These are phyloP conservation scores for Pseudogymnoascus sp. DNA, from an alignment of 2,329 filamentous ascomycete species.

Conservation along the genomic window DNA sequence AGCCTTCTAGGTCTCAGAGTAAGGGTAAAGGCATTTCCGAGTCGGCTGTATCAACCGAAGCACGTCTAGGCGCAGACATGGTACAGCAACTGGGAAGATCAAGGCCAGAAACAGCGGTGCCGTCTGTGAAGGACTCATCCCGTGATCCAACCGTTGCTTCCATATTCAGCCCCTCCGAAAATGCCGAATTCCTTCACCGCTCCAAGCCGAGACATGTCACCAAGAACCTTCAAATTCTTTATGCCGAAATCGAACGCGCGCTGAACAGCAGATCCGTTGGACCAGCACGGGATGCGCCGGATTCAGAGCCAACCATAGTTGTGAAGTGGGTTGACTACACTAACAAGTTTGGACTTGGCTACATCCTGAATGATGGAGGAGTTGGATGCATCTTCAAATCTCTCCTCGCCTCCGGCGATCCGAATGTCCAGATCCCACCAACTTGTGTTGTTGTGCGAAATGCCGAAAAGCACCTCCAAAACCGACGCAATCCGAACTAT, in stretches of 20 bases:
- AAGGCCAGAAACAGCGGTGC: background rate
- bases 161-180: constrained; percentile 49
- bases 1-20: constrained; percentile 15
- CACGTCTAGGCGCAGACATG: constrained; percentile 25
- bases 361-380: constrained; percentile 74
- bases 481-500: constrained; percentile 49
- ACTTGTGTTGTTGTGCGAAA: constrained; percentile 65
- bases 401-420: constrained; percentile 41
- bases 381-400: constrained; percentile 62
- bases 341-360: constrained; percentile 77
- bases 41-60: background rate
- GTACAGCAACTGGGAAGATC: constrained; percentile 17
- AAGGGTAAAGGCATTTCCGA: background rate
- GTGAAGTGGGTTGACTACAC: constrained; percentile 86
- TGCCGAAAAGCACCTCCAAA: constrained; percentile 62
- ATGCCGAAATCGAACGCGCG: constrained; percentile 53
- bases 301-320: constrained; percentile 53
- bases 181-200: constrained; percentile 41
- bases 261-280: constrained; percentile 57
- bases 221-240: constrained; percentile 47
- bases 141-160: constrained; percentile 16
- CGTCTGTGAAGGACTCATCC: background rate
- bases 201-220: constrained; percentile 53
- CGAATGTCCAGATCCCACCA: constrained; percentile 51
- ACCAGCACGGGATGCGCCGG: constrained; percentile 47